Evolutionary conservation across 2,329 filamentous ascomycete species (phyloP).

Genomic region (Rhynchosporium graminicola): DNA sequence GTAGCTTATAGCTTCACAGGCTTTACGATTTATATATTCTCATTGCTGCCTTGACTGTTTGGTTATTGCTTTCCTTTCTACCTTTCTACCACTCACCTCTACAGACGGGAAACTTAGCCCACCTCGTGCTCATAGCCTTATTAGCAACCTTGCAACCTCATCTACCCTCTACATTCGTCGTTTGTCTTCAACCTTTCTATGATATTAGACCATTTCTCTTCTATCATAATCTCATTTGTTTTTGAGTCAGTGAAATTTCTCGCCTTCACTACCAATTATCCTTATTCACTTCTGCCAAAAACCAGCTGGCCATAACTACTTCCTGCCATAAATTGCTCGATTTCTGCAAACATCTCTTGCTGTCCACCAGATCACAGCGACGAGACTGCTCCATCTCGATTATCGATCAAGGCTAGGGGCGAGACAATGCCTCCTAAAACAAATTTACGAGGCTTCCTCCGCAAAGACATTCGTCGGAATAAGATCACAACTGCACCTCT

Average conservation of each 20-base stretch:
- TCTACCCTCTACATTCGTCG: too few species aligned
- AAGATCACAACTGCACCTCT: neutral
- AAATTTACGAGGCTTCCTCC: conserved; percentile 1
- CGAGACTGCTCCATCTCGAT: neutral
- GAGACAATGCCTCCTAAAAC: conserved; percentile 2
- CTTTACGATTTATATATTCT: too few species aligned
- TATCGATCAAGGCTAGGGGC: neutral
- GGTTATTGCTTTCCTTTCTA: too few species aligned
- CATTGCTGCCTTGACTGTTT: too few species aligned
- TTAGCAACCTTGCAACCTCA: too few species aligned
- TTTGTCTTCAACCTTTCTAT: too few species aligned
- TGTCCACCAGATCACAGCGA: neutral
- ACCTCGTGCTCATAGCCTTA: too few species aligned
- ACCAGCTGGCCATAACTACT: neutral
- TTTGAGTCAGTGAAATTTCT: neutral
- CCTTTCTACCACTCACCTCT: too few species aligned
- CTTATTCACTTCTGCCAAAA: neutral
- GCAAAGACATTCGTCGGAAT: neutral
- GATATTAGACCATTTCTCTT: too few species aligned
- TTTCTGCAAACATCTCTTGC: neutral
- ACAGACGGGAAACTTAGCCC: too few species aligned
- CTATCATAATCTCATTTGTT: too few species aligned
- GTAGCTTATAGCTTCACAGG: too few species aligned
- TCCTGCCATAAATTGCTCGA: neutral
- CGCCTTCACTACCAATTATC: neutral